Base-by-base conservation (phyloP, 305 asterid species). In the Rubia tinctorum region DNA sequence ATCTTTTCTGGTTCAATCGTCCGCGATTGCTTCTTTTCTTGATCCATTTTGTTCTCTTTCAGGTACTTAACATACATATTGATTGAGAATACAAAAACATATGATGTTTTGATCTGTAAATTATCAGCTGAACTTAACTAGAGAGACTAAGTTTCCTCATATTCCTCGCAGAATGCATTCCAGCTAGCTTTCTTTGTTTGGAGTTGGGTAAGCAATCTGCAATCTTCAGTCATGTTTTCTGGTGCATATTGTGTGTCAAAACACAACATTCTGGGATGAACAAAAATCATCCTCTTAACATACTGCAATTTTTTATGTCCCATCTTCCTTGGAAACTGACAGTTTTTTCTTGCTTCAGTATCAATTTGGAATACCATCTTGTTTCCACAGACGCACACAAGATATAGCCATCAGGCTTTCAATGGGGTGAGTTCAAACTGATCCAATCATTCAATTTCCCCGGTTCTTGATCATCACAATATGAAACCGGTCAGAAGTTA, bases 101-200 rank as follows among this genome's bases (percentile, higher is more conserved):
- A 30, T 9, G 44, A 22, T 17, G 42, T 42, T 34, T 53, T n/a
- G 30, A 47, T 69, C 45, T 25, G 12, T 0, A 42, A 69, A 49
- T 17, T 25, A 51, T 69, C 34, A 17, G 18, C 13, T 69, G 30
- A 27, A 30, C 62, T 30, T 25, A 1, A 53, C 12, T 42, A 18
- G 0, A 17, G 65, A 58, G 13, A 66, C 64, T 79, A 14, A 39
- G 11, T 10, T 49, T 9, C 17, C 10, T 11, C 5, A 14, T 62
- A 30, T 66, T 49, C 65, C 43, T 47, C 76, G 83, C 90, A 89
- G 97, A 91, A 89, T 68, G 97, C 98, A 14, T 93, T 93, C 84
- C 96, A 93, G 74, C 79, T 93, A 56, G 96, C 98, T 74, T 91
- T 91, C 88, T 93, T 91, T 81, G 89, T 85, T 45, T 93, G 96